Evolutionary conservation across 768 basidiomycete genomes (phyloP).

Genomic region (Leccinum truebloodii): DNA sequence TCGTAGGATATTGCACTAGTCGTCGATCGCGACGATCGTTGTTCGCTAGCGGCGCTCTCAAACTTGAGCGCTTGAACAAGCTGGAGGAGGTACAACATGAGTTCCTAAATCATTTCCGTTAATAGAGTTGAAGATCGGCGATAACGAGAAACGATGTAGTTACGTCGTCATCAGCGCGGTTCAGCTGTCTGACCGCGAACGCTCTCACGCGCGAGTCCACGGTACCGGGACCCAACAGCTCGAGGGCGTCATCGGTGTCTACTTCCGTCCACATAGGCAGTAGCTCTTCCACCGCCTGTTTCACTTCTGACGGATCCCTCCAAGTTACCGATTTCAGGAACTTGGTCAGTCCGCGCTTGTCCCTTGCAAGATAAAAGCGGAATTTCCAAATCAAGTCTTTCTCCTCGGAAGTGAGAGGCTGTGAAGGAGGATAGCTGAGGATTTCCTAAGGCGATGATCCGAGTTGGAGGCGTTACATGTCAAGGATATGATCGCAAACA

Average conservation of each 20-base stretch:
- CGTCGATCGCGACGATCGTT: constrained; percentile 69
- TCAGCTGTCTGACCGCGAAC: constrained; percentile 91
- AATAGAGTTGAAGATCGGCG: background rate
- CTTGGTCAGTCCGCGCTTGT: constrained; percentile 94
- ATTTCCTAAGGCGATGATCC: constrained; percentile 60
- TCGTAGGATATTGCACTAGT: constrained; percentile 81
- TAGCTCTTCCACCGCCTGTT: constrained; percentile 95
- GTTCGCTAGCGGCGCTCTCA: constrained; percentile 79
- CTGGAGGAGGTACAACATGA: constrained; percentile 89
- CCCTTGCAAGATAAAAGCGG: constrained; percentile 92
- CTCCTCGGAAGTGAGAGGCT: constrained; percentile 83
- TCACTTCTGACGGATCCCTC: constrained; percentile 94
- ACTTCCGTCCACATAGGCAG: constrained; percentile 97
- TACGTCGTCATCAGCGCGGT: constrained; percentile 93
- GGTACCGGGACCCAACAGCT: constrained; percentile 87
- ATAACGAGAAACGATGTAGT: constrained; percentile 21
- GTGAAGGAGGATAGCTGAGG: constrained; percentile 88
- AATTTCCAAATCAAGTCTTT: constrained; percentile 99
- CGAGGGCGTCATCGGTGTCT: constrained; percentile 94
- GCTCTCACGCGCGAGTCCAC: constrained; percentile 91
- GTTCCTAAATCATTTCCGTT: constrained; percentile 56
- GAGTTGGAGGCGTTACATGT: background rate
- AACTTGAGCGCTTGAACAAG: constrained; percentile 98
- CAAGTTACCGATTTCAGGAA: constrained; percentile 98
- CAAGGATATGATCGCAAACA: constrained; percentile 1